Evolutionary conservation across 2,329 filamentous ascomycete genomes (phyloP).

Genomic region (Diaporthe citri): DNA sequence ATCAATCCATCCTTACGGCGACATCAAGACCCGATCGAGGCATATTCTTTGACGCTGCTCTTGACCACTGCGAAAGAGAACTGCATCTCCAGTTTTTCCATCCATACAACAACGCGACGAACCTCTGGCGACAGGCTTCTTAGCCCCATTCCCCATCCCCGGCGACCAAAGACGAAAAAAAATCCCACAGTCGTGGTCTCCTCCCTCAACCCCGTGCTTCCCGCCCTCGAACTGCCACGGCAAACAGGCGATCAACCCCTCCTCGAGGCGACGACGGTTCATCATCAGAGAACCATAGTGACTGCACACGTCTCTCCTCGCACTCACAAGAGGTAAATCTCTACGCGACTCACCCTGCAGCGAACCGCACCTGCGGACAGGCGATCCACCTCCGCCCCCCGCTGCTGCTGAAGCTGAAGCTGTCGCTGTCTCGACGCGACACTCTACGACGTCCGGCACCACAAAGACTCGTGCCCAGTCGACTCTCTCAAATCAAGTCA

Average conservation of each 20-base stretch:
- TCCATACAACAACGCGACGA: slow-evolving; percentile 36
- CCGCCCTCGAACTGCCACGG: slow-evolving; percentile 31
- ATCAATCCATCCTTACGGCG: slow-evolving; percentile 39
- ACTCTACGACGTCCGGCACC: slow-evolving; percentile 23
- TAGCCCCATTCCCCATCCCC: slow-evolving; percentile 27
- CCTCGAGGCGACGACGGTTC: slow-evolving; percentile 37
- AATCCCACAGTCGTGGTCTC: slow-evolving; percentile 34
- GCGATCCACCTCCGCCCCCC: slow-evolving; percentile 40
- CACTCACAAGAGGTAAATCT: slow-evolving; percentile 18
- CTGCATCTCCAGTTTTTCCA: slow-evolving; percentile 32
- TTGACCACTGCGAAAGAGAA: slow-evolving; percentile 33
- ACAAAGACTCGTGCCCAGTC: slow-evolving; percentile 19
- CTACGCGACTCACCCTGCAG: slow-evolving; percentile 34
- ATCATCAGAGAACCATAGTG: slow-evolving; percentile 26
- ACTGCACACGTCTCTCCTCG: slow-evolving; percentile 28
- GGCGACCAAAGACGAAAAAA: slow-evolving; percentile 37
- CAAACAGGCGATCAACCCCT: slow-evolving; percentile 33
- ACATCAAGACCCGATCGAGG: slow-evolving; percentile 40
- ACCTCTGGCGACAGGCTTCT: slow-evolving; percentile 35
- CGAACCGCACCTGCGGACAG: slow-evolving; percentile 30
- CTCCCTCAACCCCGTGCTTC: slow-evolving; percentile 36
- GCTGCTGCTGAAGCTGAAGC: slow-evolving; percentile 37
- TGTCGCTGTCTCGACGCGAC: slow-evolving; percentile 41
- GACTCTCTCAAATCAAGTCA: slow-evolving; percentile 5
- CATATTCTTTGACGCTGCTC: slow-evolving; percentile 34